These are phyloP conservation scores for Lactifluus rugatus DNA, from an alignment of 768 basidiomycete genomes.

Conservation along the genomic window DNA sequence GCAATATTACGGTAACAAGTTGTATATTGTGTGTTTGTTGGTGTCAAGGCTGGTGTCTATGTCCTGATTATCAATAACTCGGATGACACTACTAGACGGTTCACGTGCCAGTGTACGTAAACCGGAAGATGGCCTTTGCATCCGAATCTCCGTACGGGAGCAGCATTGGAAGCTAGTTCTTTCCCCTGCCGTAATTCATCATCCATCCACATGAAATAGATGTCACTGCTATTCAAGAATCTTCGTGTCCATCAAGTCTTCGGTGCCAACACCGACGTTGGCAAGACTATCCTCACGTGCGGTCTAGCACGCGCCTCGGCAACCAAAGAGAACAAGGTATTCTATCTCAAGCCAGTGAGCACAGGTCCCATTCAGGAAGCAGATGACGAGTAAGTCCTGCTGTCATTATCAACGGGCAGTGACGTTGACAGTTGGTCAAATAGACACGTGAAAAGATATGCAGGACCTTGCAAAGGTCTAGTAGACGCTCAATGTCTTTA, in stretches of 20 bases:
- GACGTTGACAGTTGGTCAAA: neutral
- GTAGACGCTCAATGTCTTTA: slow-evolving; percentile 66
- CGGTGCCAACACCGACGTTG: slow-evolving; percentile 94
- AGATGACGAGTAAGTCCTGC: slow-evolving; percentile 56
- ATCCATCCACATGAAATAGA: slow-evolving; percentile 24
- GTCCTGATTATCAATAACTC: no score
- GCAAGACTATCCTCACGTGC: slow-evolving; percentile 85
- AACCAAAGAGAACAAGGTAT: slow-evolving; percentile 38
- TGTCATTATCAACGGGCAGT: neutral
- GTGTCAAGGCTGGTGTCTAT: no score
- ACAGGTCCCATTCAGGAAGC: slow-evolving; percentile 75
- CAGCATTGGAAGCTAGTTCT: no score
- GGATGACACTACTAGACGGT: no score
- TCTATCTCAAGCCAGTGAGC: slow-evolving; percentile 85
- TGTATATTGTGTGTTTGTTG: no score
- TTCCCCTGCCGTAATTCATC: neutral
- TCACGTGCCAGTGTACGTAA: no score
- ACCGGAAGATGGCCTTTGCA: no score
- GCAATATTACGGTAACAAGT: no score
- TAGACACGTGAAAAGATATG: slow-evolving; percentile 60
- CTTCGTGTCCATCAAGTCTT: slow-evolving; percentile 86
- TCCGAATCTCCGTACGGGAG: no score
- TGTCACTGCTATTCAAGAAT: slow-evolving; percentile 80
- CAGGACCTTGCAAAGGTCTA: slow-evolving; percentile 30
- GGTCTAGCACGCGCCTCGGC: slow-evolving; percentile 78